Evolutionary conservation across 805 yeast genomes (phyloP).

Genomic region (Osmozyma mogii): DNA sequence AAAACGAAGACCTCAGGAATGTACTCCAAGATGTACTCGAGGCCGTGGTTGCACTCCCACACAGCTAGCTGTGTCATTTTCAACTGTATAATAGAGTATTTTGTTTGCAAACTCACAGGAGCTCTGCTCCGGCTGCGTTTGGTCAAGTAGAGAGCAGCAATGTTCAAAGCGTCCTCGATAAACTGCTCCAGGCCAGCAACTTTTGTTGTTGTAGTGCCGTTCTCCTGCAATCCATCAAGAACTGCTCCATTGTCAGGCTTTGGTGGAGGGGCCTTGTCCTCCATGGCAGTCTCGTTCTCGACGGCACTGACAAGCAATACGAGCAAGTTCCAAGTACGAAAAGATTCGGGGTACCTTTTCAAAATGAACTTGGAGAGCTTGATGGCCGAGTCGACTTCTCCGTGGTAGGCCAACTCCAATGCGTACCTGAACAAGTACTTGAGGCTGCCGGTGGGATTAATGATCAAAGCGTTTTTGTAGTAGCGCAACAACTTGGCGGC

Average conservation of each 20-base stretch:
- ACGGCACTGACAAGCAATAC: conserved; percentile 55
- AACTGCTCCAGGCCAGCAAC: conserved; percentile 46
- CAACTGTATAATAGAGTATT: conserved; percentile 54
- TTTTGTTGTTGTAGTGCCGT: not conserved
- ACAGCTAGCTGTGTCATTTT: conserved; percentile 69
- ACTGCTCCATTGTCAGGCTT: not conserved
- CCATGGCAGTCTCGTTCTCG: conserved; percentile 36
- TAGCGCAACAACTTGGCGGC: conserved; percentile 12
- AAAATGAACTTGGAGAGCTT: conserved; percentile 42
- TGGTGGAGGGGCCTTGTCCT: conserved; percentile 1
- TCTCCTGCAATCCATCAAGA: not conserved
- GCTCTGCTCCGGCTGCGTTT: conserved; percentile 20
- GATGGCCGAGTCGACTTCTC: conserved; percentile 35
- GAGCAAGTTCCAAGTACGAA: conserved; percentile 61
- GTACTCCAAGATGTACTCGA: conserved; percentile 48
- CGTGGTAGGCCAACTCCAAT: conserved; percentile 36
- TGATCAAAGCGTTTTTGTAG: conserved; percentile 29
- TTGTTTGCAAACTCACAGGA: conserved; percentile 20
- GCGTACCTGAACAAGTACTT: conserved; percentile 32
- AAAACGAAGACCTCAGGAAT: conserved; percentile 61
- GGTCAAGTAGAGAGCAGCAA: conserved; percentile 23
- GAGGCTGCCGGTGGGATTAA: conserved; percentile 27
- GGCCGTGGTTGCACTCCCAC: conserved; percentile 54
- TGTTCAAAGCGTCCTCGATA: conserved; percentile 44
- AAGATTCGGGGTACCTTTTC: conserved; percentile 44